Conservation (phyloP, 2,329 filamentous ascomycete species). For the Pseudocercospora pini-densiflorae region DNA sequence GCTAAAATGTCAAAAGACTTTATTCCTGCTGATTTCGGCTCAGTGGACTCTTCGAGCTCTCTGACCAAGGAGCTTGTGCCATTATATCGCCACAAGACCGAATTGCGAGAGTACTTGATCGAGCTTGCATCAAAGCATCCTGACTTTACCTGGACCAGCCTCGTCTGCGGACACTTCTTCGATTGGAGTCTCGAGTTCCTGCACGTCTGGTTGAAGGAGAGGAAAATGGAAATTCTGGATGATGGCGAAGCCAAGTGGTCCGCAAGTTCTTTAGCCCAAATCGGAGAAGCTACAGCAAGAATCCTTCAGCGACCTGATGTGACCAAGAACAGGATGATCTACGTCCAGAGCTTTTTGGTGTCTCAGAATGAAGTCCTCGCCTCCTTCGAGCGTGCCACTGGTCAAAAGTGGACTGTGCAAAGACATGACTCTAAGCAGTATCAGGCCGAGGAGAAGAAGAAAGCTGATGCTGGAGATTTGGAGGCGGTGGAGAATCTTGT, state of each 20-base stretch:
- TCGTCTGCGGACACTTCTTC: constrained; percentile 65
- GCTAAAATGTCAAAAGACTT: constrained; percentile 42
- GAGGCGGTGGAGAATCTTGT: constrained; percentile 39
- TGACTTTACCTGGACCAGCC: constrained; percentile 62
- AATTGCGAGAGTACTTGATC: constrained; percentile 58
- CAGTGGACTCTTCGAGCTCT: constrained; percentile 45
- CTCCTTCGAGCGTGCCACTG: constrained; percentile 58
- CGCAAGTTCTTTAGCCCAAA: constrained; percentile 55
- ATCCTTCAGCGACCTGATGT: constrained; percentile 55
- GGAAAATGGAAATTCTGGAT: constrained; percentile 61
- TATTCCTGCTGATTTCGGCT: constrained; percentile 64
- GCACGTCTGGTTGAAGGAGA: constrained; percentile 56
- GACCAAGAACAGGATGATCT: constrained; percentile 64
- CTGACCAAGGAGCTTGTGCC: constrained; percentile 50
- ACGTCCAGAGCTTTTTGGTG: constrained; percentile 61
- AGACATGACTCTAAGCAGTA: constrained; percentile 42
- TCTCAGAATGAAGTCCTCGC: constrained; percentile 63
- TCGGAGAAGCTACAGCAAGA: constrained; percentile 58
- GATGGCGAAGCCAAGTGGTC: constrained; percentile 59
- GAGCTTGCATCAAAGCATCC: constrained; percentile 40
- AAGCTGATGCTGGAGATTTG: constrained; percentile 44
- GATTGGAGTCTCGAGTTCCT: constrained; percentile 64
- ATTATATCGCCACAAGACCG: constrained; percentile 57
- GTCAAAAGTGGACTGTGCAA: constrained; percentile 56
- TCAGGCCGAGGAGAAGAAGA: constrained; percentile 39